Percentiles rank a stretch among this genome's conserved stretches.
Evolutionary conservation across 306 rosid genomes (phyloP).

Genomic region (Vachellia pachyceras): DNA sequence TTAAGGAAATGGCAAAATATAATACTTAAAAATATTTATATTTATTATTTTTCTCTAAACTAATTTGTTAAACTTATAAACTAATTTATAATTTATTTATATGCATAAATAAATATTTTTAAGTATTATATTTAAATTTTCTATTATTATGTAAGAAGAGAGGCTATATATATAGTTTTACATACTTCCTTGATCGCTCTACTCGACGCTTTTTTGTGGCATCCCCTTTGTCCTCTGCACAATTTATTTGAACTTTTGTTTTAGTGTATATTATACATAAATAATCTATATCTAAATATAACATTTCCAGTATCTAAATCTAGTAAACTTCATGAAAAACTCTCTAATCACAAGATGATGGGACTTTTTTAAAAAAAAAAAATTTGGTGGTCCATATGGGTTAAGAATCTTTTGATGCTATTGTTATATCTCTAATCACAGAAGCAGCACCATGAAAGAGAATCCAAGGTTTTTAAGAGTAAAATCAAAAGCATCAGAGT

Average conservation of each 20-base stretch:
- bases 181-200: conserved; percentile 93
- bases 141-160: background rate
- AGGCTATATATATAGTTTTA: conserved; percentile 28
- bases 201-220: conserved; percentile 93
- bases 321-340: background rate
- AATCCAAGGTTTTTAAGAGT: background rate
- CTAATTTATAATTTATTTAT: too few species aligned
- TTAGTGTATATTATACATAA: background rate
- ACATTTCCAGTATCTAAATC: background rate
- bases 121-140: too few species aligned
- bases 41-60: too few species aligned
- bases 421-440: background rate
- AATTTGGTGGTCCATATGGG: background rate
- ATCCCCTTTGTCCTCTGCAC: conserved; percentile 83
- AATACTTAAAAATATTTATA: too few species aligned
- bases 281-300: background rate
- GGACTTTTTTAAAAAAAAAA: too few species aligned
- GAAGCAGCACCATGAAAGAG: conserved; percentile 1
- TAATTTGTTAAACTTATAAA: too few species aligned
- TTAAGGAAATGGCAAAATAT: too few species aligned
- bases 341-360: background rate
- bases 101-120: too few species aligned
- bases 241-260: conserved; percentile 32
- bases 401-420: background rate
- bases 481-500: conserved; percentile 8